Conservation (phyloP, 106 monocot genomes). For the Dendrobium huoshanense region DNA sequence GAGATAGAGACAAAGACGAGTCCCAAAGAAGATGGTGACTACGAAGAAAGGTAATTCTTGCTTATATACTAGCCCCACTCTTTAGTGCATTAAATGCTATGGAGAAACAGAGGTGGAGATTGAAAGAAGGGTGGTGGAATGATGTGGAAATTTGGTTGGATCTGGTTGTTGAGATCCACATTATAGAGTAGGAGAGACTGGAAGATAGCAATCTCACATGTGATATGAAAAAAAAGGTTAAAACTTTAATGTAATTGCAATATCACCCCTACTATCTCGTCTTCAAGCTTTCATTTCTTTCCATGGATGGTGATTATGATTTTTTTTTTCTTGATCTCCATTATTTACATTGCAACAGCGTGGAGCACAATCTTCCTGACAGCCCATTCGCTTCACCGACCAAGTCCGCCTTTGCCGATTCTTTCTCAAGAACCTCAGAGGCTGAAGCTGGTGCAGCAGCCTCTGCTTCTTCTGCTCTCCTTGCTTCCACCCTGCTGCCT, state of each 20-base stretch:
- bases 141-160: background rate
- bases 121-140: too few relatives aligned
- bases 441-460: background rate
- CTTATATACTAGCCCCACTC: background rate
- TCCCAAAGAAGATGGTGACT: slow-evolving; percentile 48
- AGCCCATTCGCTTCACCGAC: slow-evolving; percentile 73
- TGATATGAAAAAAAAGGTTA: background rate
- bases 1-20: slow-evolving; percentile 16
- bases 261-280: background rate
- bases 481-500: slow-evolving; percentile 39
- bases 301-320: too few relatives aligned
- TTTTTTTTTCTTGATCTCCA: background rate
- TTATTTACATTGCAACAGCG: slow-evolving; percentile 9
- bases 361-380: slow-evolving; percentile 84
- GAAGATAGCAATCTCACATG: background rate
- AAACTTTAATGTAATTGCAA: background rate
- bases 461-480: slow-evolving; percentile 13
- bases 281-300: background rate
- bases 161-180: background rate
- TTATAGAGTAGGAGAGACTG: background rate
- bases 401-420: slow-evolving; percentile 21
- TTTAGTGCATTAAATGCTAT: background rate
- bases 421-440: slow-evolving; percentile 22
- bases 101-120: background rate
- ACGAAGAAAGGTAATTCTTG: slow-evolving; percentile 60